Evolutionary conservation across 225 moss, liverwort and hornwort species (phyloP).

Genomic region (Straminergon stramineum): DNA sequence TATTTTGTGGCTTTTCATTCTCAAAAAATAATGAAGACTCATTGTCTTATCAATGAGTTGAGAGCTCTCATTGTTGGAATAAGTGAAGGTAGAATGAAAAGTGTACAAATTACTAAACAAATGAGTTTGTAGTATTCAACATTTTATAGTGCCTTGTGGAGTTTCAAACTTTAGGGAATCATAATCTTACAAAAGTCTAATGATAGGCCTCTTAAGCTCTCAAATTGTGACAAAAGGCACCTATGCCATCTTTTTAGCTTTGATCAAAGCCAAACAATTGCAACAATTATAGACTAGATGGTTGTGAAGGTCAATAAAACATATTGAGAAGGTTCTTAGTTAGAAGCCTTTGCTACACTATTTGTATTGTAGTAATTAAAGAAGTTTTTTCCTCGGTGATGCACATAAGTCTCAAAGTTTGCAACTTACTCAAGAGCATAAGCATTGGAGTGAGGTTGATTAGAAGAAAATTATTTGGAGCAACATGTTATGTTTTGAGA

Average conservation of each 20-base stretch:
- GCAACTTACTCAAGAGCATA: too few species aligned
- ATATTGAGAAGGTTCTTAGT: too few species aligned
- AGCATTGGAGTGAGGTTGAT: too few species aligned
- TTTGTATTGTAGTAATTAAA: neutral
- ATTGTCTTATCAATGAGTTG: neutral
- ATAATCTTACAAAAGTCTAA: neutral
- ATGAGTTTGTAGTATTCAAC: neutral
- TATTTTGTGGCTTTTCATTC: neutral
- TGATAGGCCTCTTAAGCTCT: neutral
- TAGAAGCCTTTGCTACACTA: too few species aligned
- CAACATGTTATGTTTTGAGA: too few species aligned
- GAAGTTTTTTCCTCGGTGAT: neutral
- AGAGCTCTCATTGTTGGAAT: neutral
- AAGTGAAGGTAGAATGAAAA: neutral
- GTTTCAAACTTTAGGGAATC: neutral
- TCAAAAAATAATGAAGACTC: neutral
- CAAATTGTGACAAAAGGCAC: neutral
- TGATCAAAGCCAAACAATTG: neutral
- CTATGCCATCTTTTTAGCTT: neutral
- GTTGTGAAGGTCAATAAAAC: neutral
- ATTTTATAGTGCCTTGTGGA: neutral
- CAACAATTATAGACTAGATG: neutral
- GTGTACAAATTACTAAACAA: neutral
- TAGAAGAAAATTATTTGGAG: too few species aligned
- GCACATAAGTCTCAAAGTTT: too few species aligned